Conservation (phyloP, 306 rosid genomes). For the Macrotyloma uniflorum region DNA sequence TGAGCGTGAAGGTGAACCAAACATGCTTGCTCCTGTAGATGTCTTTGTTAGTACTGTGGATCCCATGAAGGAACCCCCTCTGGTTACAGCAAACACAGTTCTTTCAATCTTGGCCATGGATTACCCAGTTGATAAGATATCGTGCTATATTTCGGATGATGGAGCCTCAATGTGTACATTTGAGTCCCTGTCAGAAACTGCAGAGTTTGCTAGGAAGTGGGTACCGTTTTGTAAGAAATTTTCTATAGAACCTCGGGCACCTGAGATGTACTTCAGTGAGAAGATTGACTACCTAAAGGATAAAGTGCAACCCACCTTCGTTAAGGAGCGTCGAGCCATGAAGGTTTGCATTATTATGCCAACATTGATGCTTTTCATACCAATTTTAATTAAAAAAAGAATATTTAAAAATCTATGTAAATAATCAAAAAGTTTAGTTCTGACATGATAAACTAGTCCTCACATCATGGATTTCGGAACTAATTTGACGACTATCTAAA, state of each 20-base stretch:
- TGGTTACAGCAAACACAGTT: constrained; percentile 78
- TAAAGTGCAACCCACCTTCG: constrained; percentile 90
- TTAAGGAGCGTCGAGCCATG: constrained; percentile 89
- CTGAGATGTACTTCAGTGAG: constrained; percentile 82
- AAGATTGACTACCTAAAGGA: constrained; percentile 88
- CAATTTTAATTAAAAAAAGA: neutral
- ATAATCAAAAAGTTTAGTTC: neutral
- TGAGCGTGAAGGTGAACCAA: constrained; percentile 86
- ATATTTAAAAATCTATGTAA: neutral
- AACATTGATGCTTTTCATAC: no score
- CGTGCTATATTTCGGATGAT: constrained; percentile 88
- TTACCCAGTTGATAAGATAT: constrained; percentile 81
- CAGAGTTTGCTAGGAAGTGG: constrained; percentile 88
- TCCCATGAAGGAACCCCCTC: constrained; percentile 92
- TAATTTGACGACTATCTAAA: neutral
- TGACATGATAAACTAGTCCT: neutral
- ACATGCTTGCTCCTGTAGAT: constrained; percentile 77
- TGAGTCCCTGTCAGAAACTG: constrained; percentile 80
- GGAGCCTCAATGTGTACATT: constrained; percentile 92
- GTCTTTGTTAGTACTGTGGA: constrained; percentile 91
- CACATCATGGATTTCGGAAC: neutral
- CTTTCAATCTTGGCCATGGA: constrained; percentile 87
- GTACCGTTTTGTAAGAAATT: constrained; percentile 93
- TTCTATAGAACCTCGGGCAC: constrained; percentile 76
- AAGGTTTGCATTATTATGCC: constrained; percentile 53